A percentile compares a stretch with the other conserved stretches of the same genome.
phyloP scores from a whole-genome alignment of 345 rosid genomes.

The Eutrema yunnanense region DNA sequence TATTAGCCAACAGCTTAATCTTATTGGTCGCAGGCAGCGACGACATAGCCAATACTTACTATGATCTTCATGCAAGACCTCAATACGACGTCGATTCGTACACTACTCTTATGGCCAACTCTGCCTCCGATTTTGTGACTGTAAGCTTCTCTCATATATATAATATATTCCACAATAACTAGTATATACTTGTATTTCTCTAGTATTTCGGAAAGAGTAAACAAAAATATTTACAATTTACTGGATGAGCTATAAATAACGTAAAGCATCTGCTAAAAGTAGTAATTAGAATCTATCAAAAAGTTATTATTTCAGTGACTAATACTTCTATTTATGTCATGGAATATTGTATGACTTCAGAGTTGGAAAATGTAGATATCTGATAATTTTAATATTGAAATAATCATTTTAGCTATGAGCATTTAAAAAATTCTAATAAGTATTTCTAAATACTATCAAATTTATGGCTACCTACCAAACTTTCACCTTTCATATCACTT shows the following conservation, averaged over 20 bases:
- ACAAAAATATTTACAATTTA: background rate
- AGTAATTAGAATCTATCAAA: background rate
- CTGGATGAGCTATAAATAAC: background rate
- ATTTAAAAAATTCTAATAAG: background rate
- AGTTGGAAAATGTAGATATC: background rate
- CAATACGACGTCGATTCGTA: constrained; percentile 41
- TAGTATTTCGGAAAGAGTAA: background rate
- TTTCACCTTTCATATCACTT: background rate
- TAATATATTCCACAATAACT: background rate
- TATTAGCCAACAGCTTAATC: constrained; percentile 38
- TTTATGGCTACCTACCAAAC: background rate
- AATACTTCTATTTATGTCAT: background rate
- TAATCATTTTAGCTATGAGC: background rate
- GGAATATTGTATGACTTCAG: background rate
- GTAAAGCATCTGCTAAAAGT: background rate
- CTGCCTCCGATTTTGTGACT: constrained; percentile 40
- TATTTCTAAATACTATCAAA: background rate
- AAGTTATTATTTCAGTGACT: background rate
- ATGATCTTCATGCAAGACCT: constrained; percentile 24
- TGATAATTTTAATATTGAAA: background rate
- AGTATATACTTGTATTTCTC: background rate
- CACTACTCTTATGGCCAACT: constrained; percentile 39
- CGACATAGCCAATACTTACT: constrained; percentile 62
- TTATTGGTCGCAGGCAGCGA: constrained; percentile 46
- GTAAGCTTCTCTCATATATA: constrained; percentile 22